These are phyloP conservation scores for Alternaria sp. DNA, from an alignment of 2,329 filamentous ascomycete species.

Conservation along the genomic window DNA sequence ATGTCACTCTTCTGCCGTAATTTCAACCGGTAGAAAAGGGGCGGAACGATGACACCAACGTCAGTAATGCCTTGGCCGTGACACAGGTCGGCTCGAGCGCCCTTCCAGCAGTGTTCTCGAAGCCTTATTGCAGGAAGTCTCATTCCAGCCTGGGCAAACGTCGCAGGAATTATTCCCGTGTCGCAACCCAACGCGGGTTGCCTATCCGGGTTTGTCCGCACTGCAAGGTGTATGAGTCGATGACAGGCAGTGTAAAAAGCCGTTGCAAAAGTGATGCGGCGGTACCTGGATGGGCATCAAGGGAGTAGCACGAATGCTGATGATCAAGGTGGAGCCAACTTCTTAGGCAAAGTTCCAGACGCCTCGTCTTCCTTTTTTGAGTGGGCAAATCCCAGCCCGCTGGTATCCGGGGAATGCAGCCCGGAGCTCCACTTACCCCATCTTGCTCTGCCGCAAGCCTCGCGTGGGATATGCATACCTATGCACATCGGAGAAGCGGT, in stretches of 20 bases:
- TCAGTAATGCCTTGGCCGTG: constrained; percentile 8
- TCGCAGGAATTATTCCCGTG: constrained; percentile 16
- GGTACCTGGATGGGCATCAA: constrained; percentile 4
- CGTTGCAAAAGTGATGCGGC: neutral
- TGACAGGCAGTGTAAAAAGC: constrained; percentile 3
- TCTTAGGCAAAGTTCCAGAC: constrained; percentile 22
- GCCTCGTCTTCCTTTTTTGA: constrained; percentile 21
- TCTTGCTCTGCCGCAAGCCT: constrained; percentile 26
- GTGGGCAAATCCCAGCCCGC: constrained; percentile 24
- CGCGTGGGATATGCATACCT: constrained; percentile 32
- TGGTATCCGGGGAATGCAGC: constrained; percentile 36
- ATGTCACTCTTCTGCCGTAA: constrained; percentile 30
- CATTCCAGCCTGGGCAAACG: constrained; percentile 16
- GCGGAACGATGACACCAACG: constrained; percentile 16
- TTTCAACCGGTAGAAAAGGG: constrained; percentile 31
- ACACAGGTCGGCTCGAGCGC: constrained; percentile 36
- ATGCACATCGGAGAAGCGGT: constrained; percentile 32
- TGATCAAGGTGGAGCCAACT: constrained; percentile 16
- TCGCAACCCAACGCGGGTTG: constrained; percentile 8
- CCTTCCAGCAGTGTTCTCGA: constrained; percentile 40
- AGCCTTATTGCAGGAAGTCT: constrained; percentile 22
- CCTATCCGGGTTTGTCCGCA: constrained; percentile 9
- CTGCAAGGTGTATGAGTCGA: constrained; percentile 6
- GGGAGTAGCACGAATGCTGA: constrained; percentile 12
- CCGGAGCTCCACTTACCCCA: constrained; percentile 36